Conservation (phyloP, 2,329 filamentous ascomycete species). For the Fusarium acutatum region DNA sequence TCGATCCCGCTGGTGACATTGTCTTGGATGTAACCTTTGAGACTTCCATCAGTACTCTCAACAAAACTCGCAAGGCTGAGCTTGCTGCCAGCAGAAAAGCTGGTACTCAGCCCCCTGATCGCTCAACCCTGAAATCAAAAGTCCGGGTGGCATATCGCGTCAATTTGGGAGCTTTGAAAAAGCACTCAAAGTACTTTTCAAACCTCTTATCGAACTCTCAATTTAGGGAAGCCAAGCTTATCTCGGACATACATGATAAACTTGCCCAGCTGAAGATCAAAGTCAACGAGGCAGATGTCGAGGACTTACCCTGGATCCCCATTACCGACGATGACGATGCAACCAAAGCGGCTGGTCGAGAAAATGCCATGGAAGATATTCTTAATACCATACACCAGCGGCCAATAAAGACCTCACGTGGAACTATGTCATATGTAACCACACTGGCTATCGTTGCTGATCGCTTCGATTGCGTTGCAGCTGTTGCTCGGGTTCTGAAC, state of each 20-base stretch:
- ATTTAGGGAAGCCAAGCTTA: slow-evolving; percentile 68
- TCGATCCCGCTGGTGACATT: slow-evolving; percentile 69
- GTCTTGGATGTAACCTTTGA: slow-evolving; percentile 73
- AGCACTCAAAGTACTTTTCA: slow-evolving; percentile 74
- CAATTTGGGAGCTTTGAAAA: slow-evolving; percentile 62
- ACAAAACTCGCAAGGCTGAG: slow-evolving; percentile 53
- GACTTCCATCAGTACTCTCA: slow-evolving; percentile 62
- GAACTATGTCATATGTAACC: slow-evolving; percentile 69
- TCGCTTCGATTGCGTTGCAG: slow-evolving; percentile 71
- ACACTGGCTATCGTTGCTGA: slow-evolving; percentile 77
- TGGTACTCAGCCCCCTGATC: slow-evolving; percentile 36
- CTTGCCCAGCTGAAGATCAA: slow-evolving; percentile 58
- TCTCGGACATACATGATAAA: slow-evolving; percentile 60
- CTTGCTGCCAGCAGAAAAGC: slow-evolving; percentile 45
- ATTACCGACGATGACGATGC: slow-evolving; percentile 76
- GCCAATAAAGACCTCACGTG: slow-evolving; percentile 48
- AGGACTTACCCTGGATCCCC: slow-evolving; percentile 68
- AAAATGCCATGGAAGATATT: slow-evolving; percentile 72
- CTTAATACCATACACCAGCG: slow-evolving; percentile 70
- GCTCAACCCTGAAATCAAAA: slow-evolving; percentile 48
- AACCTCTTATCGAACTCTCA: slow-evolving; percentile 70
- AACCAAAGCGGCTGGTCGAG: slow-evolving; percentile 67
- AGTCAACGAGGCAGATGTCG: slow-evolving; percentile 57
- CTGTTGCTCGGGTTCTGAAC: slow-evolving; percentile 63
- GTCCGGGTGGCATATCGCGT: slow-evolving; percentile 66